Percentiles rank a stretch among this genome's conserved stretches.
phyloP scores from a whole-genome alignment of 2,329 filamentous ascomycete species.

The Beauveria asiatica region DNA sequence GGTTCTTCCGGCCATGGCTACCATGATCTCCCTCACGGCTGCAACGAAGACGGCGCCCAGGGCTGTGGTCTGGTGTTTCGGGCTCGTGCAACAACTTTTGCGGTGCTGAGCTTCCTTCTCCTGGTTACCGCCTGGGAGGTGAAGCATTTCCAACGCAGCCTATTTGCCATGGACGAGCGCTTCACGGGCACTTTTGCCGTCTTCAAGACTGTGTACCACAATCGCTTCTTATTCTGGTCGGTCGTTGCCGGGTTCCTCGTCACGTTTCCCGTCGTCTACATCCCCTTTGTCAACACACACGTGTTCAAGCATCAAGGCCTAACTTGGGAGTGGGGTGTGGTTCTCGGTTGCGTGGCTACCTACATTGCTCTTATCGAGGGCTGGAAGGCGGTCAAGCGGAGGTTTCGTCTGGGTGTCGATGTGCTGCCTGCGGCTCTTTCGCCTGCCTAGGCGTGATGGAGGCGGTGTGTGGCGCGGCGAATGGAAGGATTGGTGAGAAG shows the following conservation, averaged over 20 bases:
- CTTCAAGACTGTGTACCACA: conserved; percentile 56
- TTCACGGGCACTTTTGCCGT: conserved; percentile 42
- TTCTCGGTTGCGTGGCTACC: conserved; percentile 46
- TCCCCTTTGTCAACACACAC: conserved; percentile 54
- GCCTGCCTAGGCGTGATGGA: not conserved
- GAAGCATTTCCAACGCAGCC: conserved; percentile 59
- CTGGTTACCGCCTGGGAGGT: conserved; percentile 67
- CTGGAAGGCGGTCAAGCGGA: conserved; percentile 62
- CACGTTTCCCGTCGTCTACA: conserved; percentile 57
- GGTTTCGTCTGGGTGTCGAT: conserved; percentile 28
- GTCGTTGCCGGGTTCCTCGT: conserved; percentile 51
- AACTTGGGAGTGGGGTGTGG: conserved; percentile 64
- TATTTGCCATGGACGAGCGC: conserved; percentile 57
- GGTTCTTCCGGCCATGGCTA: conserved; percentile 34
- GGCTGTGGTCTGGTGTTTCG: conserved; percentile 51
- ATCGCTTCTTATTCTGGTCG: conserved; percentile 59
- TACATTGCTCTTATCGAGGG: conserved; percentile 57
- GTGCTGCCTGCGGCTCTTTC: conserved; percentile 12
- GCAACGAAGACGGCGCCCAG: conserved; percentile 45
- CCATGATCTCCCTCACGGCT: conserved; percentile 42
- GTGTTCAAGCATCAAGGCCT: conserved; percentile 65
- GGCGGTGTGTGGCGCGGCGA: not conserved
- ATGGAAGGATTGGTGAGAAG: not conserved
- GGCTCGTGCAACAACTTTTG: conserved; percentile 60
- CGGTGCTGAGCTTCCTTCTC: conserved; percentile 58